A percentile compares a stretch with the other conserved stretches of the same genome.
phyloP scores from a whole-genome alignment of 345 rosid species.

The Hevea brasiliensis region DNA sequence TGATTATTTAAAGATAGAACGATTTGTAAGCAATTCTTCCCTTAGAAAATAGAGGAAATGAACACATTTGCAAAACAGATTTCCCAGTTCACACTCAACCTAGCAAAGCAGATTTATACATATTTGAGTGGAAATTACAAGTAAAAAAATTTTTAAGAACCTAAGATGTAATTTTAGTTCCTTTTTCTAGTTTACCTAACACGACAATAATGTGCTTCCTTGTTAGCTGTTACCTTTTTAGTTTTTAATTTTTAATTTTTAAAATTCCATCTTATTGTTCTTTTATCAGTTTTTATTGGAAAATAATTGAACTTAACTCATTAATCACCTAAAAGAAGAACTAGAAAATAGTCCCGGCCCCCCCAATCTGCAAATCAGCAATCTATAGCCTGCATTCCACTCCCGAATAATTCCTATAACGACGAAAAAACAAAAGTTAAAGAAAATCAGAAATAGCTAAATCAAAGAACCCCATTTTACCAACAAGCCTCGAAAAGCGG shows the following conservation, averaged over 20 bases:
- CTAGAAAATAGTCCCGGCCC: not conserved
- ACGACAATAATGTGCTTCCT: too few species aligned
- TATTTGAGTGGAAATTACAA: not conserved
- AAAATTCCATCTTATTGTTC: too few species aligned
- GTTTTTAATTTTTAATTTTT: too few species aligned
- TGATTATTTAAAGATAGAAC: not conserved
- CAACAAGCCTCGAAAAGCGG: constrained; percentile 78
- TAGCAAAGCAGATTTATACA: not conserved
- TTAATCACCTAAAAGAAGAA: not conserved
- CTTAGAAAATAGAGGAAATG: not conserved
- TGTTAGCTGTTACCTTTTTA: too few species aligned
- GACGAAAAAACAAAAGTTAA: not conserved
- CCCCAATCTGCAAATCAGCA: not conserved
- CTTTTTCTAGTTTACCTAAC: not conserved
- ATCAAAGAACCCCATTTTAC: constrained; percentile 33
- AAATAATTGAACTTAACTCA: not conserved
- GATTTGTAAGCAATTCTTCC: not conserved
- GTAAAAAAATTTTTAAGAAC: not conserved
- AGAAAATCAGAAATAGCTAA: not conserved
- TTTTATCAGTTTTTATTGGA: not conserved
- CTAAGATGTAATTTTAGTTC: not conserved
- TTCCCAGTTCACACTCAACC: not conserved
- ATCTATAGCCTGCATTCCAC: not conserved
- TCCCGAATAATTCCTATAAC: not conserved
- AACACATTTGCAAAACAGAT: too few species aligned